phyloP scores from a whole-genome alignment of 2,329 filamentous ascomycete genomes.

The Rutstroemia sp. region DNA sequence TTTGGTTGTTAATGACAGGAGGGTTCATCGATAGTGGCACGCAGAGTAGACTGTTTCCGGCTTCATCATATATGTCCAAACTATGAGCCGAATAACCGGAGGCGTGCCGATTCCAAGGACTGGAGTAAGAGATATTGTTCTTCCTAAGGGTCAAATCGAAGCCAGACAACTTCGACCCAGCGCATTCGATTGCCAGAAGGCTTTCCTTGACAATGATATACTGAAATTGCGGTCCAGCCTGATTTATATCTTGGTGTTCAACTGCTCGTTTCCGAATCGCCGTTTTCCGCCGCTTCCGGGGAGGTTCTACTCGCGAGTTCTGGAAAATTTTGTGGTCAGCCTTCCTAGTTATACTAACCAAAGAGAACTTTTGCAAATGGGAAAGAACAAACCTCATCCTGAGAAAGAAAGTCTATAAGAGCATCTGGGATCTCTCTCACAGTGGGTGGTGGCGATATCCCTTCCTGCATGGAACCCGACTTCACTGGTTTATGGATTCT shows the following conservation, averaged over 20 bases:
- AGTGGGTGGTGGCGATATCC: not conserved
- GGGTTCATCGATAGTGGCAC: constrained; percentile 9
- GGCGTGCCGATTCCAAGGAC: constrained; percentile 13
- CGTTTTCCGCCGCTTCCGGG: constrained; percentile 21
- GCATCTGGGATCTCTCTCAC: constrained; percentile 14
- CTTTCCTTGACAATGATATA: constrained; percentile 23
- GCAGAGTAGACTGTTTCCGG: constrained; percentile 13
- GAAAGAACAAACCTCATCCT: not conserved
- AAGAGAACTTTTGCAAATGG: not conserved
- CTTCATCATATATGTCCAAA: constrained; percentile 20
- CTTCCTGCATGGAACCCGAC: not conserved
- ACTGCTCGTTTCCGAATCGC: not conserved
- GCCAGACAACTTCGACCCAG: constrained; percentile 9
- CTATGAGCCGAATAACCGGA: constrained; percentile 5
- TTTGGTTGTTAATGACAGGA: not conserved
- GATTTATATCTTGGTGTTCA: not conserved
- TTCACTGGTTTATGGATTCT: no score
- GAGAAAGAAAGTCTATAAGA: constrained; percentile 18
- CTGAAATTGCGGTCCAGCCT: not conserved
- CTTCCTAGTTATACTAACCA: no score
- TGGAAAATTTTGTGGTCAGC: not conserved
- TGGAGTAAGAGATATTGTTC: constrained; percentile 13
- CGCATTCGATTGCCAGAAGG: constrained; percentile 19
- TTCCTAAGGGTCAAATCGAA: constrained; percentile 11
- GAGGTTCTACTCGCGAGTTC: constrained; percentile 13